Base-by-base conservation (phyloP, 768 basidiomycete species). In the Punctularia strigosozonata region DNA sequence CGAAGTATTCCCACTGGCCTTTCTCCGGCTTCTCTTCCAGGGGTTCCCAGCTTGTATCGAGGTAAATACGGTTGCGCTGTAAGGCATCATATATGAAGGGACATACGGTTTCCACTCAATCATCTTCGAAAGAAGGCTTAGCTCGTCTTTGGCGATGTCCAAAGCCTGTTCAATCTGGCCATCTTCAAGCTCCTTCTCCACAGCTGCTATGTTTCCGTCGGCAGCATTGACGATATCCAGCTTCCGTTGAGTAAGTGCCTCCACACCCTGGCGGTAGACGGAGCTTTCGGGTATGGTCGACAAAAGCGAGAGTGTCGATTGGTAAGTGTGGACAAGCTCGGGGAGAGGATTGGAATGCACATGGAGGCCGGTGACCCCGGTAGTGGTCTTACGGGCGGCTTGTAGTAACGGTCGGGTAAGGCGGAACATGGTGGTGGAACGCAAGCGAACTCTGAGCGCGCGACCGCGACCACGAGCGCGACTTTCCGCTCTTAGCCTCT, bases 61-160 rank as follows among this genome's bases (percentile, higher is more conserved):
- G 17, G 3, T 45, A 37, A 30, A 35, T 25, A 25, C 42, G 39
- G 32, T 37, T 41, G 18, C 41, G 39, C 41, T 30, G 39, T 42
- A 25, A 43, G 28, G 34, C 4, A 45, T 6, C 15, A 37, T 21
- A 33, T 30, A 36, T 36, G 21, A 38, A 15, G n/a, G 32, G 38
- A 81, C 90, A 58, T 58, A 97, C 92, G 85, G 75, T 64, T 92
- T 94, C 90, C 89, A 98, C 54, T 91, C 82, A n/a, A 80, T 53
- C 81, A 95, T 85, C 61, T 85, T 85, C 23, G 64, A 64, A 4
- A 69, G 85, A 26, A 97, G 66, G 40, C 63, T 65, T 40, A 88
- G 64, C 59, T 98, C 92, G 52, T 84, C 83, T 48, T 77, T 62
- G 8, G 91, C 92, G 58, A 86, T 76, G 47, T 76, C 71, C 49